These are phyloP conservation scores for Cutaneotrichosporon dermatis DNA, from an alignment of 1,284 basidiomycete genomes.

Conservation along the genomic window DNA sequence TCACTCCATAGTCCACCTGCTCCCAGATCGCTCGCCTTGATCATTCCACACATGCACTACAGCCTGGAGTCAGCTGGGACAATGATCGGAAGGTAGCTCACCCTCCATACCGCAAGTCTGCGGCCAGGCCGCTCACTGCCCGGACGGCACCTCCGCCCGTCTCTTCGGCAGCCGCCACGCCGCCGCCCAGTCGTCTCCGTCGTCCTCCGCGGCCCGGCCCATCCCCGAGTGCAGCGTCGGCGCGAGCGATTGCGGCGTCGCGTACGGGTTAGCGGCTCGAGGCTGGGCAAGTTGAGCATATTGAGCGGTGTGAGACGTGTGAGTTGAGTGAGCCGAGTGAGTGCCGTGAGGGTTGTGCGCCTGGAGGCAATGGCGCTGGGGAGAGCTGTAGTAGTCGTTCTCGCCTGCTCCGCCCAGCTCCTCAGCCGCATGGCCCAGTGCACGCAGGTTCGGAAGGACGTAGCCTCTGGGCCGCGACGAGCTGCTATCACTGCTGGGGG, in stretches of 20 bases:
- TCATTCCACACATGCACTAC: no score
- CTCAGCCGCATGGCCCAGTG: not conserved
- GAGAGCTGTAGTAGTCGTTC: not conserved
- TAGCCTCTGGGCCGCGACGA: not conserved
- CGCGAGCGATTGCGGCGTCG: not conserved
- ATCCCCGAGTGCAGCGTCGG: not conserved
- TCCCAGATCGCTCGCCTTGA: no score
- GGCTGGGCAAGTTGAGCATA: not conserved
- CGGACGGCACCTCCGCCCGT: no score
- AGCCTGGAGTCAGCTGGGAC: no score
- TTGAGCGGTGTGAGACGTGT: not conserved
- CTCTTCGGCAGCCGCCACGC: not conserved
- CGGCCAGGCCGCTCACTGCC: no score
- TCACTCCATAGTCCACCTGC: no score
- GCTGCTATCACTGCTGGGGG: not conserved
- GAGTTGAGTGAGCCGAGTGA: not conserved
- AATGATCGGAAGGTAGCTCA: no score
- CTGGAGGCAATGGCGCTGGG: no score
- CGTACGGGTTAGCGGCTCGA: not conserved
- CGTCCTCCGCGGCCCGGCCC: not conserved
- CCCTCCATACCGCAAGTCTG: no score
- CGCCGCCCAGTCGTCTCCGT: not conserved
- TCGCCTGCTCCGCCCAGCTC: no score
- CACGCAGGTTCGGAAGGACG: constrained; percentile 1
- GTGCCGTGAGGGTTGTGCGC: no score